These are phyloP conservation scores for Amauroascus verrucosus DNA, from an alignment of 2,329 filamentous ascomycete genomes.

Conservation along the genomic window DNA sequence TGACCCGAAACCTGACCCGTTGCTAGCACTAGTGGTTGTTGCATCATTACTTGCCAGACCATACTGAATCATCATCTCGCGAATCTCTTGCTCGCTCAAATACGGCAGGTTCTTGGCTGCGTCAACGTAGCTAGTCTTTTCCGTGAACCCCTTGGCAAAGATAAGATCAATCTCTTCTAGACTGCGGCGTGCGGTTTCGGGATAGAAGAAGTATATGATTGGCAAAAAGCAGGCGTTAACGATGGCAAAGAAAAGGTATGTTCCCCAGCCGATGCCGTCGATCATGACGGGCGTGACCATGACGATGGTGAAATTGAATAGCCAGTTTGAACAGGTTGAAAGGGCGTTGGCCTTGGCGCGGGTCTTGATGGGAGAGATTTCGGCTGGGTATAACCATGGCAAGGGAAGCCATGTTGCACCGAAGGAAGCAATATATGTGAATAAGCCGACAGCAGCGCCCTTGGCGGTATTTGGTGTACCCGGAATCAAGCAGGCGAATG, in stretches of 20 bases:
- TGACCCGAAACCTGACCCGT: neutral
- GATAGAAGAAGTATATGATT: conserved; percentile 40
- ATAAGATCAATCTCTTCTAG: conserved; percentile 26
- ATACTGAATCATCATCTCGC: conserved; percentile 5
- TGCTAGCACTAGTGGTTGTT: neutral
- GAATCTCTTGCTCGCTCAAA: conserved; percentile 16
- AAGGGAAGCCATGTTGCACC: conserved; percentile 54
- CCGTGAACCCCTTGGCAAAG: conserved; percentile 23
- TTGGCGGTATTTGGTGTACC: conserved; percentile 22
- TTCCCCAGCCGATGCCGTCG: conserved; percentile 24
- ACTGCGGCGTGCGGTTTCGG: conserved; percentile 43
- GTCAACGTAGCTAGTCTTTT: conserved; percentile 16
- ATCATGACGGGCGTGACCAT: conserved; percentile 21
- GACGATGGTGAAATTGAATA: conserved; percentile 21
- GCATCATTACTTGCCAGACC: conserved; percentile 1
- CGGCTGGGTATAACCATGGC: conserved; percentile 19
- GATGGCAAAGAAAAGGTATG: conserved; percentile 34
- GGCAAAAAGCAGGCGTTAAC: conserved; percentile 32
- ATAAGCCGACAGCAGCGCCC: conserved; percentile 49
- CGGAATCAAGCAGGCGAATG: conserved; percentile 32
- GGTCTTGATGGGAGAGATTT: conserved; percentile 17
- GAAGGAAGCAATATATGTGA: conserved; percentile 60
- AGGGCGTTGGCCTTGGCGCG: conserved; percentile 17
- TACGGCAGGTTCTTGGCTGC: conserved; percentile 1
- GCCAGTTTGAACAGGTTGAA: conserved; percentile 23